Conservation (phyloP, 2,329 filamentous ascomycete genomes). For the Mollisiaceae sp. region DNA sequence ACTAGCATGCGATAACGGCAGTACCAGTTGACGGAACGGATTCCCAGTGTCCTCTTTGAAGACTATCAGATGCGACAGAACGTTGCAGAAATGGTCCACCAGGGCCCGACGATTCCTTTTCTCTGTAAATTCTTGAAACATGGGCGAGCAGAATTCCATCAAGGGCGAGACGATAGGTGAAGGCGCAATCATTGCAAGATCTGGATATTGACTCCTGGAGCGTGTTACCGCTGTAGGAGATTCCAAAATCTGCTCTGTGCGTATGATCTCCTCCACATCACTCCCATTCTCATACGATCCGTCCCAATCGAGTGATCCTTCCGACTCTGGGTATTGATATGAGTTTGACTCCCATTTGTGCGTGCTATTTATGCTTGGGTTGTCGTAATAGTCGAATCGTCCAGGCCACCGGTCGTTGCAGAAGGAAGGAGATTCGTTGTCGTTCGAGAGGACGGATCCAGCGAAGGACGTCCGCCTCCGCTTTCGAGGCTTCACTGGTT, state of each 20-base stretch:
- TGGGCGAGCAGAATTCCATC: conserved; percentile 57
- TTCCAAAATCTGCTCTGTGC: conserved; percentile 21
- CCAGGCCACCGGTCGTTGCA: conserved; percentile 34
- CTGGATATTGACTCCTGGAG: conserved; percentile 39
- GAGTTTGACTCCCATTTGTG: conserved; percentile 35
- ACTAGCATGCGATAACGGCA: conserved; percentile 62
- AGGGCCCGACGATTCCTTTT: conserved; percentile 59
- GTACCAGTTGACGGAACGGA: conserved; percentile 65
- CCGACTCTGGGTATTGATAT: conserved; percentile 33
- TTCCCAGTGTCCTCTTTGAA: conserved; percentile 67
- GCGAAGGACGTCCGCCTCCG: conserved; percentile 34
- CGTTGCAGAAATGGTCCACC: conserved; percentile 67
- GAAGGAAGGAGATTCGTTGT: conserved; percentile 28
- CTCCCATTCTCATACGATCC: conserved; percentile 24
- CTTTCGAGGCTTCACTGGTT: conserved; percentile 41
- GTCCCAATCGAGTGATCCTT: conserved; percentile 34
- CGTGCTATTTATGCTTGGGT: conserved; percentile 16
- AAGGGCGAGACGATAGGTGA: conserved; percentile 41
- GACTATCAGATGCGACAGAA: conserved; percentile 68
- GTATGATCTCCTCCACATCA: conserved; percentile 37
- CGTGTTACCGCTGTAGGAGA: conserved; percentile 28
- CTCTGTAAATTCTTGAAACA: conserved; percentile 62
- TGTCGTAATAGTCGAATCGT: conserved; percentile 28
- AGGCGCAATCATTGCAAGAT: conserved; percentile 41
- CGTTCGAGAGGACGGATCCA: conserved; percentile 33